Conservation (phyloP, 257 asterid genomes). For the Buddleja alternifolia region DNA sequence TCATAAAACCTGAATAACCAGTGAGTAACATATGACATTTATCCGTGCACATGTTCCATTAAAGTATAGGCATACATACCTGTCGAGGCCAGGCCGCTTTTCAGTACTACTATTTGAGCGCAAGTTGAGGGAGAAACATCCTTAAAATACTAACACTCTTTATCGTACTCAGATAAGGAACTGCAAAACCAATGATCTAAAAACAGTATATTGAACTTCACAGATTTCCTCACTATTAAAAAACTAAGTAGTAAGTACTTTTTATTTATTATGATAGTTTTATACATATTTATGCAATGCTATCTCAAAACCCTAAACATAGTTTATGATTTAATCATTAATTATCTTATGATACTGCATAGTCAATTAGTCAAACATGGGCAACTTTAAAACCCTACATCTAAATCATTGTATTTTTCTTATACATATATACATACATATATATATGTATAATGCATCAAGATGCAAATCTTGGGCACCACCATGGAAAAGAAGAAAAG, state of each 20-base stretch:
- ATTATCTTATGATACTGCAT: too few species aligned
- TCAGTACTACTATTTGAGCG: neutral
- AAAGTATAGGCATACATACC: conserved; percentile 13
- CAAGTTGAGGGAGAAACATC: conserved; percentile 4
- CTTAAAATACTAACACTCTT: neutral
- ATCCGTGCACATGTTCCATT: neutral
- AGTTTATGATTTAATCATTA: too few species aligned
- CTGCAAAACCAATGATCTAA: too few species aligned
- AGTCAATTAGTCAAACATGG: too few species aligned
- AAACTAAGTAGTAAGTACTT: too few species aligned
- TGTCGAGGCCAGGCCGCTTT: neutral
- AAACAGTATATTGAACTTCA: too few species aligned
- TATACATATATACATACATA: neutral
- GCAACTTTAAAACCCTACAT: too few species aligned
- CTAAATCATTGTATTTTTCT: too few species aligned
- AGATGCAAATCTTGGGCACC: neutral
- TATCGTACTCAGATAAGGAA: neutral
- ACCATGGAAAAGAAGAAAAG: neutral
- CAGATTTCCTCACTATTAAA: too few species aligned
- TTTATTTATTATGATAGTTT: neutral
- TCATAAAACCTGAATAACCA: neutral
- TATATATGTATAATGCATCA: too few species aligned
- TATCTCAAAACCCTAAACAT: neutral
- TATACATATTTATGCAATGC: neutral
- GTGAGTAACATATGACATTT: neutral